Evolutionary conservation across 177 flowering plant species (phyloP).

Genomic region (Vitis hybrid): DNA sequence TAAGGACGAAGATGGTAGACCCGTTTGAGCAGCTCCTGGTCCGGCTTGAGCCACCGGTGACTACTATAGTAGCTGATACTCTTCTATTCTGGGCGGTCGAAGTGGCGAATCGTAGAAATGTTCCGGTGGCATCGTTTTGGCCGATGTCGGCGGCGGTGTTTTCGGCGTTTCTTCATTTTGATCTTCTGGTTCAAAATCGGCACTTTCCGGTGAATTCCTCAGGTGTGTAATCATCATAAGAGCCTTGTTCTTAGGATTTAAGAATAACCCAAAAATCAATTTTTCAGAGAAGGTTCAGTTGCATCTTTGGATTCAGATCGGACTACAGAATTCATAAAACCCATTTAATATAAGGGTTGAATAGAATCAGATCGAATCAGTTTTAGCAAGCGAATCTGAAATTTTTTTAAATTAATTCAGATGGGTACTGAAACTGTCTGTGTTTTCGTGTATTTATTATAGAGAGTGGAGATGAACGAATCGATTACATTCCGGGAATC

Average conservation of each 20-base stretch:
- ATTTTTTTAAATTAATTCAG: too few species aligned
- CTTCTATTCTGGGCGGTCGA: conserved; percentile 41
- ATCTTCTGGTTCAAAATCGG: conserved; percentile 24
- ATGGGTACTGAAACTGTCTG: too few species aligned
- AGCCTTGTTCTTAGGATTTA: too few species aligned
- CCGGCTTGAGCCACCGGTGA: conserved; percentile 22
- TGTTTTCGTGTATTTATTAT: not conserved
- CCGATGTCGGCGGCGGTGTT: conserved; percentile 45
- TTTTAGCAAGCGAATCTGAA: too few species aligned
- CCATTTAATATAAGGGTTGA: too few species aligned
- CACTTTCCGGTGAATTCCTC: conserved; percentile 22
- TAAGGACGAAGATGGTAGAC: conserved; percentile 38
- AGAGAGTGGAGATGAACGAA: conserved; percentile 23
- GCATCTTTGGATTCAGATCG: too few species aligned
- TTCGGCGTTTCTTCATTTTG: conserved; percentile 27
- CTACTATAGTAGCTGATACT: conserved; percentile 37
- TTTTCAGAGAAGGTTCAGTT: too few species aligned
- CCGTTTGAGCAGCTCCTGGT: conserved; percentile 49
- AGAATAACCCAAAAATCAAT: too few species aligned
- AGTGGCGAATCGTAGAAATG: conserved; percentile 43
- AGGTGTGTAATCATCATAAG: conserved; percentile 16
- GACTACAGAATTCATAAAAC: too few species aligned
- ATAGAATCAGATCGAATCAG: too few species aligned
- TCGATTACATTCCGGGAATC: conserved; percentile 44
- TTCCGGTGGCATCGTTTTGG: conserved; percentile 51